phyloP scores from a whole-genome alignment of 176 grass and related monocot species.

The Melocanna baccifera region DNA sequence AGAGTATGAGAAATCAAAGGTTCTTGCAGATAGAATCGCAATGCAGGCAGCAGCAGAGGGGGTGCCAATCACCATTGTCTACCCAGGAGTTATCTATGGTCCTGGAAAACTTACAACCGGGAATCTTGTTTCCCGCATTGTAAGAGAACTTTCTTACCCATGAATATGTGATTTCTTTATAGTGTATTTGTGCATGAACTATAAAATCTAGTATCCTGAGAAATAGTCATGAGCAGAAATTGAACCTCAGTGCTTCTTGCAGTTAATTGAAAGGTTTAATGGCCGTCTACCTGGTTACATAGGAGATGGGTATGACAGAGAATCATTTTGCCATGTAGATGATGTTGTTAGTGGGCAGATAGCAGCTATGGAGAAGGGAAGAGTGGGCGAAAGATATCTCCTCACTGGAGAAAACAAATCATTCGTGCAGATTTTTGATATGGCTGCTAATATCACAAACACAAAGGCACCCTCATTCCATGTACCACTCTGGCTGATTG shows the following conservation, averaged over 20 bases:
- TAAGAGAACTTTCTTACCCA: slow-evolving; percentile 42
- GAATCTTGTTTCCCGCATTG: slow-evolving; percentile 78
- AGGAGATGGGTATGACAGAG: slow-evolving; percentile 68
- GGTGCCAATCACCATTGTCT: slow-evolving; percentile 71
- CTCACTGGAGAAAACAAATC: slow-evolving; percentile 82
- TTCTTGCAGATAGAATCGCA: slow-evolving; percentile 70
- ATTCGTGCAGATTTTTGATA: slow-evolving; percentile 64
- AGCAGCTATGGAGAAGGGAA: slow-evolving; percentile 75
- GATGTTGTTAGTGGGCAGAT: slow-evolving; percentile 90
- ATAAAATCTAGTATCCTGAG: neutral
- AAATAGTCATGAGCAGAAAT: slow-evolving; percentile 26
- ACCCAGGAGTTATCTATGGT: slow-evolving; percentile 89
- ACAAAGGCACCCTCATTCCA: slow-evolving; percentile 66
- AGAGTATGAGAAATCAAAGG: slow-evolving; percentile 95
- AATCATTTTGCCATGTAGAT: slow-evolving; percentile 75
- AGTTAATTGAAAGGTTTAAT: slow-evolving; percentile 95
- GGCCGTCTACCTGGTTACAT: slow-evolving; percentile 86
- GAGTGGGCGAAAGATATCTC: slow-evolving; percentile 78
- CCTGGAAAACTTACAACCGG: slow-evolving; percentile 77
- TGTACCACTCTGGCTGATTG: slow-evolving; percentile 67
- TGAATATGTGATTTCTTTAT: slow-evolving; percentile 5
- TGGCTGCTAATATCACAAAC: slow-evolving; percentile 65
- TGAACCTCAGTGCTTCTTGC: slow-evolving; percentile 24
- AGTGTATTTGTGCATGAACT: neutral
- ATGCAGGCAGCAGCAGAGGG: slow-evolving; percentile 71